These are phyloP conservation scores for Populus deltoides DNA, from an alignment of 345 rosid species.

Conservation along the genomic window DNA sequence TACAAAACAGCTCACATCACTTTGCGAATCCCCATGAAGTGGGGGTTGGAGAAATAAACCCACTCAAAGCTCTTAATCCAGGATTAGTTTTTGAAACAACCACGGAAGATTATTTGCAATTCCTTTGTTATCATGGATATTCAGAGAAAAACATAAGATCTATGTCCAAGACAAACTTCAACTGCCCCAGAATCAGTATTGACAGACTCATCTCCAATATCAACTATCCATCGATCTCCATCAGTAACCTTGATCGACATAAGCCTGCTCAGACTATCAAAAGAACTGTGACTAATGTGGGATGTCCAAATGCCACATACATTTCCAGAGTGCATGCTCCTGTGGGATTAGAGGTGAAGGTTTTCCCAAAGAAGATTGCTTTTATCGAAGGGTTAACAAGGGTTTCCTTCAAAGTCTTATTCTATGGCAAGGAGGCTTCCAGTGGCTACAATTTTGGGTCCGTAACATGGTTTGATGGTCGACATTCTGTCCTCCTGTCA, in stretches of 20 bases:
- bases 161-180: conserved; percentile 44
- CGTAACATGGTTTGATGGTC: conserved; percentile 55
- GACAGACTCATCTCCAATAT: conserved; percentile 48
- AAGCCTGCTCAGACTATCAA: conserved; percentile 21
- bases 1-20: conserved; percentile 44
- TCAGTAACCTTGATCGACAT: conserved; percentile 38
- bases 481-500: conserved; percentile 46
- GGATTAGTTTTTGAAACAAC: conserved; percentile 72
- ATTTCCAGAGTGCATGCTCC: conserved; percentile 42
- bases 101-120: conserved; percentile 43
- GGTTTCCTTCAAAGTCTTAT: conserved; percentile 41
- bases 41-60: conserved; percentile 71
- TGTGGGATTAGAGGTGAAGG: conserved; percentile 50
- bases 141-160: conserved; percentile 49
- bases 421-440: conserved; percentile 46
- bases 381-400: conserved; percentile 31
- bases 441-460: conserved; percentile 60
- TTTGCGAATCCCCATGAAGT: conserved; percentile 55
- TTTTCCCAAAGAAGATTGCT: conserved; percentile 43
- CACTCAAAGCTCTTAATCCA: conserved; percentile 58
- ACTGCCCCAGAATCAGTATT: conserved; percentile 38
- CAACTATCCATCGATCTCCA: conserved; percentile 79
- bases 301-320: conserved; percentile 50
- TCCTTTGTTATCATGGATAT: conserved; percentile 61
- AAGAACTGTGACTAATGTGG: conserved; percentile 63